Evolutionary conservation across 148 eudicot species (phyloP), one percentile per base, ranked within the genome.

Genomic region (Silene uniflora): DNA sequence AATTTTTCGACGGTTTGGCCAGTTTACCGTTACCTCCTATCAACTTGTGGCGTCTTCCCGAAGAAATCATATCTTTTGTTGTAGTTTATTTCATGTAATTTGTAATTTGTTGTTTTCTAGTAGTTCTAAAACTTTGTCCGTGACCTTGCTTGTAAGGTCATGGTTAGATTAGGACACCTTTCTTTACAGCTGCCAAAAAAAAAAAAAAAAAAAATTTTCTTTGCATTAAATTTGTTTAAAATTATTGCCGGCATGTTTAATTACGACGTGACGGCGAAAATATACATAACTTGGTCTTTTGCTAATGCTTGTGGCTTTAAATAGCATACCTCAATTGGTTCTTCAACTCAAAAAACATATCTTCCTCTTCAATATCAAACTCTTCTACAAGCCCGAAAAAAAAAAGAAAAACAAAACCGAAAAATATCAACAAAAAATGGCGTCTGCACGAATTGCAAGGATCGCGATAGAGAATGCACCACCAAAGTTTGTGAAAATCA

Each of bases 401-500:
- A 49, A 69, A 1, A 0, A 52, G 14, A 69, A 1, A 49, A 69
- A 1, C 0, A 62, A 62, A 52, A 18, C 56, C 18, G 56, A 52
- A 3, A 52, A 52, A 11, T 7, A 69, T 0, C 10, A 69, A 47
- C 0, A 14, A 46, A 71, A 49, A 55, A 55, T 22, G 62, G 73
- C 73, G 5, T 49, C 61, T 52, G 54, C 73, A 52, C 22, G 73
- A 71, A 25, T 71, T 13, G 73, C 60, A 54, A 47, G 61, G 73
- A 24, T 71, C 22, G 73, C 73, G 22, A 21, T 71, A 22, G 73
- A 71, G 49, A 55, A 49, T 71, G 73, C 73, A 49, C 73, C 73
- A 23, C 73, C 73, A 6, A 49, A 71, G 21, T 71, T 71, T 71
- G 39, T 71, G n/a, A 71, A 71, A 12, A 52, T 49, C 13, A 71